A percentile compares a stretch with the other conserved stretches of the same genome.
These are phyloP conservation scores for Triglochin maritima DNA, from an alignment of 106 monocot species.

Conservation along the genomic window DNA sequence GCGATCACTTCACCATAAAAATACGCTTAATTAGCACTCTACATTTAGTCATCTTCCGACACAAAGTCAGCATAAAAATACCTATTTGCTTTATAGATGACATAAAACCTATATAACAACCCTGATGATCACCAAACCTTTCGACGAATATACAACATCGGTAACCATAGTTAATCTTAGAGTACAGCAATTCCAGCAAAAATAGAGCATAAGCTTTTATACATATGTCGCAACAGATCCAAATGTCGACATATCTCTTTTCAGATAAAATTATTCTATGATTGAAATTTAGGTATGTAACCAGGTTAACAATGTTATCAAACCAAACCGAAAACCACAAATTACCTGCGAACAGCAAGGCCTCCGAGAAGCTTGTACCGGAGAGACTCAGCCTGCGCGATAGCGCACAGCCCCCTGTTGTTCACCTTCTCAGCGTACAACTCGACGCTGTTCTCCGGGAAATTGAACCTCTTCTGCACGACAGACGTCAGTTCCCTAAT, in stretches of 20 bases:
- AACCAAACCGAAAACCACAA: background rate
- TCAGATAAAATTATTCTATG: too few relatives aligned
- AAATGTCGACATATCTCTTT: too few relatives aligned
- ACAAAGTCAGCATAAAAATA: conserved; percentile 18
- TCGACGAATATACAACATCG: too few relatives aligned
- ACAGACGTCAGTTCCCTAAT: conserved; percentile 26
- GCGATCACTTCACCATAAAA: too few relatives aligned
- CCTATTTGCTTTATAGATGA: conserved; percentile 36
- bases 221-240: too few relatives aligned
- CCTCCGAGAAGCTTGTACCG: conserved; percentile 28
- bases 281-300: background rate
- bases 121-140: too few relatives aligned
- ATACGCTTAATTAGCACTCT: too few relatives aligned
- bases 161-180: too few relatives aligned
- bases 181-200: too few relatives aligned
- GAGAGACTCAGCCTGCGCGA: conserved; percentile 21
- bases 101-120: background rate
- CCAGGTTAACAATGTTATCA: background rate
- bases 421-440: conserved; percentile 26
- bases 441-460: conserved; percentile 23
- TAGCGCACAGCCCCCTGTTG: conserved; percentile 23
- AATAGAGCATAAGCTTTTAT: too few relatives aligned
- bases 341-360: conserved; percentile 23
- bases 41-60: conserved; percentile 17
- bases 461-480: conserved; percentile 27